These are phyloP conservation scores for Cercospora beticola DNA, from an alignment of 2,329 filamentous ascomycete species.

Conservation along the genomic window DNA sequence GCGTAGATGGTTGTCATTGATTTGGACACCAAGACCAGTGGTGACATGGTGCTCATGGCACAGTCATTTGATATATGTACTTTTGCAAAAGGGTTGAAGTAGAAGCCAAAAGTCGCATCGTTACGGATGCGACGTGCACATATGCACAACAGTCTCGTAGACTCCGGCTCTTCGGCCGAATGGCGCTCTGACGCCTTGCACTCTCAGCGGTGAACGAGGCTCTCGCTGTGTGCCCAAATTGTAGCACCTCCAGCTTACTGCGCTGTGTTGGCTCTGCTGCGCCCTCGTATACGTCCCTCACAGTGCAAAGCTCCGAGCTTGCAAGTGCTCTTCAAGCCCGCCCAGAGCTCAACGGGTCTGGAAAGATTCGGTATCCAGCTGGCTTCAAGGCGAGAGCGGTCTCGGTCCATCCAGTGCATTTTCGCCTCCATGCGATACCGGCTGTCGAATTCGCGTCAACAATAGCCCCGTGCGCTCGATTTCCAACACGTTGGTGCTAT, in stretches of 20 bases:
- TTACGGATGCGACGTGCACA: not conserved
- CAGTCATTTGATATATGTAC: not conserved
- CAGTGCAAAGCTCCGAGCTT: not conserved
- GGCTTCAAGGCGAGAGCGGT: not conserved
- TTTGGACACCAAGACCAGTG: not conserved
- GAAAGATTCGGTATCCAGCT: not conserved
- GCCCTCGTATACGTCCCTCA: not conserved
- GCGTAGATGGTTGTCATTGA: not conserved
- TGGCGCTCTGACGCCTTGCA: not conserved
- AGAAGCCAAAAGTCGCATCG: not conserved
- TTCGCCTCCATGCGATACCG: too few species aligned
- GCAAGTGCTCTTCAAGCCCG: not conserved
- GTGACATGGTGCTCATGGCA: not conserved
- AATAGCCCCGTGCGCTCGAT: not conserved
- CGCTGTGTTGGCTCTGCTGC: not conserved
- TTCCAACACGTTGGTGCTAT: not conserved
- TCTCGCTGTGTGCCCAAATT: not conserved
- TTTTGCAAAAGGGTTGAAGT: not conserved
- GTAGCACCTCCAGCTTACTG: not conserved
- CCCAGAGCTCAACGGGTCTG: not conserved
- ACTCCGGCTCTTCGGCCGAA: not conserved
- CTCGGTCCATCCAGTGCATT: not conserved
- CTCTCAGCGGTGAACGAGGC: not conserved
- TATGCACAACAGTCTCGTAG: not conserved
- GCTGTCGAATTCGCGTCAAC: not conserved